phyloP scores from a whole-genome alignment of 2,329 filamentous ascomycete species.

The Colletotrichum sp. region DNA sequence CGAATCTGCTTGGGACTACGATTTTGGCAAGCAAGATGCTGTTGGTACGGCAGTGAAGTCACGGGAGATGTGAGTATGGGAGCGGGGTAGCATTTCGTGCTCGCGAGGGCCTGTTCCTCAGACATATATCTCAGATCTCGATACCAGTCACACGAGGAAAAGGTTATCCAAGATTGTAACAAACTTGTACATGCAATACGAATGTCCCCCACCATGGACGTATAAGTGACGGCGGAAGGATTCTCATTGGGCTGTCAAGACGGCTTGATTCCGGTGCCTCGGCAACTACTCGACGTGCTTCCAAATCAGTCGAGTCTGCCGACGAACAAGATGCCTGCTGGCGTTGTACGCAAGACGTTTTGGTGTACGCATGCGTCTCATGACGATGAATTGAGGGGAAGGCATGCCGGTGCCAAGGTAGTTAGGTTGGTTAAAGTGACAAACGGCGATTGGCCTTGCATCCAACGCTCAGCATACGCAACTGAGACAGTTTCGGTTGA shows the following conservation, averaged over 20 bases:
- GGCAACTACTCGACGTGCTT: not conserved
- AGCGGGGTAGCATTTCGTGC: not conserved
- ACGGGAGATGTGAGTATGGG: not conserved
- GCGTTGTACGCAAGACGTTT: not conserved
- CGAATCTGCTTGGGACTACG: not conserved
- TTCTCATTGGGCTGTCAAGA: not conserved
- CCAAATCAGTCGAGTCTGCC: not conserved
- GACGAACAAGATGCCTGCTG: not conserved
- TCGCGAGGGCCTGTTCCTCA: not conserved
- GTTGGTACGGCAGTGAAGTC: not conserved
- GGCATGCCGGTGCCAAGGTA: constrained; percentile 23
- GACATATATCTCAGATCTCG: not conserved
- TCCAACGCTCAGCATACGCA: not conserved
- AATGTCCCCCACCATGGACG: not conserved
- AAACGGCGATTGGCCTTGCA: not conserved
- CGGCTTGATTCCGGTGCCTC: not conserved
- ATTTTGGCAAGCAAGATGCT: not conserved
- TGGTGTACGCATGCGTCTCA: not conserved
- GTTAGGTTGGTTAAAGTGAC: constrained; percentile 31
- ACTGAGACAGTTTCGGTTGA: not conserved
- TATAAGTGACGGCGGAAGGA: not conserved
- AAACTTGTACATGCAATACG: not conserved
- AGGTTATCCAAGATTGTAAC: not conserved
- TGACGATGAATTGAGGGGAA: not conserved
- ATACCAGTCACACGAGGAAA: not conserved